Base-by-base conservation (phyloP, 352 stramenopile genomes). In the Phytophthora sp. region DNA sequence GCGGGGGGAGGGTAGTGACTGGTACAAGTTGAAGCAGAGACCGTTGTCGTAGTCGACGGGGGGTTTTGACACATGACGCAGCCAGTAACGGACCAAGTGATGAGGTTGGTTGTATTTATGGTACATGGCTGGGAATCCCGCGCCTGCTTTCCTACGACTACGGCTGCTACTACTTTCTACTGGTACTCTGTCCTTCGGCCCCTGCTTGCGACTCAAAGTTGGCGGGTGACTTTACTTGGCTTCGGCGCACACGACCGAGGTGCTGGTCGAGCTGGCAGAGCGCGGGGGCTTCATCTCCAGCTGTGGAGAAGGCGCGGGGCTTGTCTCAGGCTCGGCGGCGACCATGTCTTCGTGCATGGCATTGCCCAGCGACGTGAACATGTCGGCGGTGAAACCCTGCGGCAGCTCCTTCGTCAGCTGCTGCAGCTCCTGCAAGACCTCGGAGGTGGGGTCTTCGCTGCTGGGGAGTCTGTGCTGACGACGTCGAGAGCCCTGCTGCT, bases 301-400 rank as follows among this genome's bases (percentile, higher is more conserved):
- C 26, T 65, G 41, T 60, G 35, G 45, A 73, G 43, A 49, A 24
- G 27, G 20, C 3, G 24, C 11, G 9, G 45, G 30, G 11, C 30
- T 72, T 53, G 35, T 52, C 51, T 57, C 48, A n/a, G 44, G 20
- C 30, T 60, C 35, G 7, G 30, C 34, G 43, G 38, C 24, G 30
- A 54, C 46, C 61, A 66, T 67, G 49, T 66, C 66, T 30, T 73
- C 61, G 34, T 73, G 73, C 50, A 87, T 83, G 9, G 73, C 78
- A n/a, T 79, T 79, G 10, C 78, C 78, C 23, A 88, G 61, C 12
- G 73, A 81, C n/a, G 67, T 70, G 54, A 88, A 88, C 76, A 85
- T 88, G 48, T 84, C 76, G 49, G 78, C 54, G 5, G 78, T 88
- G 32, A 88, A 85, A 1, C 78, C 78, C 52, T 81, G 73, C 2